Evolutionary conservation across 768 basidiomycete genomes (phyloP).

Genomic region (Tulasnella sp.): DNA sequence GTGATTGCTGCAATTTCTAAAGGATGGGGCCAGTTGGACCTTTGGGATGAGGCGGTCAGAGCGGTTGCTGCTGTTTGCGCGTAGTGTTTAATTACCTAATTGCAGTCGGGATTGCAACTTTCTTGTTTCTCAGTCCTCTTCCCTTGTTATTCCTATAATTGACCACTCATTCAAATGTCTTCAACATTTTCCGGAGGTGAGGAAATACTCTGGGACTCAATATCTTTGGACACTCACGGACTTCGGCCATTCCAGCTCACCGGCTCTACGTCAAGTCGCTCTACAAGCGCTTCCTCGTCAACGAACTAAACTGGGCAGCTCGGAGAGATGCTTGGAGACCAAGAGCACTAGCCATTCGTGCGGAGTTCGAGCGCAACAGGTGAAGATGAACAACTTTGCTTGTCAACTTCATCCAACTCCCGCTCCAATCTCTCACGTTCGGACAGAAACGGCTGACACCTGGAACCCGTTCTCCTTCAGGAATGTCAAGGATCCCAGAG

Average conservation of each 20-base stretch:
- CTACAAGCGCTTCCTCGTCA: slow-evolving; percentile 81
- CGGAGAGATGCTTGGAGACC: slow-evolving; percentile 81
- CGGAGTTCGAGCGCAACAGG: slow-evolving; percentile 92
- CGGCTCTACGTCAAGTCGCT: slow-evolving; percentile 85
- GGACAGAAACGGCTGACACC: slow-evolving; percentile 4
- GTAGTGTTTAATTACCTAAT: slow-evolving; percentile 19
- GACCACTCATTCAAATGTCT: slow-evolving; percentile 19
- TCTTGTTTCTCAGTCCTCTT: neutral
- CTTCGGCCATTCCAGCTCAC: slow-evolving; percentile 50
- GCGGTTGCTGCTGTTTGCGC: slow-evolving; percentile 16
- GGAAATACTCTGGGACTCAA: neutral
- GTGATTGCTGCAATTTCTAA: slow-evolving; percentile 27
- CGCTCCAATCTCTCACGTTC: slow-evolving; percentile 30
- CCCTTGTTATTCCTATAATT: neutral
- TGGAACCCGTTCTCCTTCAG: slow-evolving; percentile 42
- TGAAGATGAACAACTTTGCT: slow-evolving; percentile 40
- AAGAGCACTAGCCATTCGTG: slow-evolving; percentile 80
- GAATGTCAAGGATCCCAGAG: slow-evolving; percentile 79
- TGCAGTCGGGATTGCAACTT: slow-evolving; percentile 8
- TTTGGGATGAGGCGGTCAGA: slow-evolving; percentile 31
- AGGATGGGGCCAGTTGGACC: slow-evolving; percentile 31
- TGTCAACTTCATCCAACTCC: slow-evolving; percentile 10
- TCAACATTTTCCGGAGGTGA: slow-evolving; percentile 18
- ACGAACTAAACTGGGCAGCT: slow-evolving; percentile 86
- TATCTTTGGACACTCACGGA: neutral